Conservation (phyloP, 1,284 basidiomycete genomes). For the Cutaneotrichosporon spelunceum region DNA sequence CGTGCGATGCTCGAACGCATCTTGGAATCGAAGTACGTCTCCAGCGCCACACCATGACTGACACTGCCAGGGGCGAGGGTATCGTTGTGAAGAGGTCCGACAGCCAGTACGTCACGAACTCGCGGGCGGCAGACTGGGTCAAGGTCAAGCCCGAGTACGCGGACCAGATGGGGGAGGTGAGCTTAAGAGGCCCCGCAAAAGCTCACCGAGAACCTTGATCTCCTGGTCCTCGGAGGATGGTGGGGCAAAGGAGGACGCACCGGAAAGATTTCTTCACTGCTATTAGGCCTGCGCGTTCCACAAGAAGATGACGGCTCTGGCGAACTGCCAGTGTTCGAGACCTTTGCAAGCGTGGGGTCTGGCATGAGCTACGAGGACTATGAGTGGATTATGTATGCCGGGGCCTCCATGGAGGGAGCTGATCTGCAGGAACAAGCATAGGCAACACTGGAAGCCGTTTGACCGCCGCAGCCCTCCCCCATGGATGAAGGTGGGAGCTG, state of each 20-base stretch:
- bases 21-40: constrained; percentile 59
- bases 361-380: constrained; percentile 81
- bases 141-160: constrained; percentile 89
- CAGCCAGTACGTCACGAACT: constrained; percentile 75
- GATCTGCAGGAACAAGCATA: constrained; percentile 40
- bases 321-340: constrained; percentile 58
- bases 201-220: constrained; percentile 69
- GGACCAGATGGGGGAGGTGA: constrained; percentile 43
- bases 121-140: constrained; percentile 83
- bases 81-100: constrained; percentile 81
- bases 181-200: background rate
- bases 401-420: background rate
- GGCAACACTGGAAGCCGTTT: constrained; percentile 48
- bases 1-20: constrained; percentile 72
- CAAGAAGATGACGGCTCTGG: constrained; percentile 57
- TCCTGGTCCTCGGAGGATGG: constrained; percentile 69
- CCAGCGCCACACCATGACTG: background rate
- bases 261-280: constrained; percentile 51
- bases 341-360: constrained; percentile 78
- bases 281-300: constrained; percentile 50
- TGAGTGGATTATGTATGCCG: constrained; percentile 59
- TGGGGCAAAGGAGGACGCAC: constrained; percentile 53
- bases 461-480: constrained; percentile 41
- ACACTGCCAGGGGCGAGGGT: constrained; percentile 67
- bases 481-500: constrained; percentile 45